These are phyloP conservation scores for Leersia perrieri DNA, from an alignment of 176 grass and related monocot species.

Conservation along the genomic window DNA sequence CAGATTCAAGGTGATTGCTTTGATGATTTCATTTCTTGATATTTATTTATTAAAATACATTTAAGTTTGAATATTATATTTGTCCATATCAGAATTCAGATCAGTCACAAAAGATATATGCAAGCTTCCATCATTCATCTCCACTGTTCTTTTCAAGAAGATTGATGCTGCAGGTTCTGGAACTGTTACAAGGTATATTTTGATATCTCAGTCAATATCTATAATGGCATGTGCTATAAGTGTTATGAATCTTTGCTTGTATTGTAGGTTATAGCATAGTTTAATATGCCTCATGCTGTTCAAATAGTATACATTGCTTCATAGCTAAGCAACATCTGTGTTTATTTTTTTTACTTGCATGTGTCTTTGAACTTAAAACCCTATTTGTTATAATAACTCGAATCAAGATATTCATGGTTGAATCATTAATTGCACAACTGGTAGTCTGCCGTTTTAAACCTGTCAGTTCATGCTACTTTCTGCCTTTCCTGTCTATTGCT, in stretches of 20 bases:
- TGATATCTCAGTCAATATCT: constrained; percentile 17
- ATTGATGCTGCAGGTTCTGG: constrained; percentile 70
- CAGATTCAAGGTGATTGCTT: constrained; percentile 69
- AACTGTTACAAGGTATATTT: constrained; percentile 73
- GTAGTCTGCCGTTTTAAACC: constrained; percentile 11
- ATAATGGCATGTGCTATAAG: constrained; percentile 7
- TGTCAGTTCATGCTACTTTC: background rate
- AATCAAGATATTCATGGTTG: background rate
- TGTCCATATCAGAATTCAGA: constrained; percentile 78
- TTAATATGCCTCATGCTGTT: background rate
- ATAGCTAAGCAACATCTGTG: background rate
- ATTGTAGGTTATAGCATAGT: background rate
- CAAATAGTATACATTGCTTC: background rate
- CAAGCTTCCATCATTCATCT: constrained; percentile 90
- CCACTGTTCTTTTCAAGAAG: constrained; percentile 83
- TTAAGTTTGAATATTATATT: constrained; percentile 35
- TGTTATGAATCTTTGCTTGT: background rate
- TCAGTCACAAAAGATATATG: constrained; percentile 91
- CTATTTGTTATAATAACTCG: background rate
- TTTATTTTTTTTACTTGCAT: background rate
- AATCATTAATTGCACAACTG: background rate
- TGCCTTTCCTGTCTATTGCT: background rate
- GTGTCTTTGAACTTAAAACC: background rate
- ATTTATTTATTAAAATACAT: constrained; percentile 2
- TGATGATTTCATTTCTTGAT: constrained; percentile 2